A percentile compares a stretch with the other conserved stretches of the same genome.
phyloP scores from a whole-genome alignment of 2,329 filamentous ascomycete species.

The Monosporascus sp. region DNA sequence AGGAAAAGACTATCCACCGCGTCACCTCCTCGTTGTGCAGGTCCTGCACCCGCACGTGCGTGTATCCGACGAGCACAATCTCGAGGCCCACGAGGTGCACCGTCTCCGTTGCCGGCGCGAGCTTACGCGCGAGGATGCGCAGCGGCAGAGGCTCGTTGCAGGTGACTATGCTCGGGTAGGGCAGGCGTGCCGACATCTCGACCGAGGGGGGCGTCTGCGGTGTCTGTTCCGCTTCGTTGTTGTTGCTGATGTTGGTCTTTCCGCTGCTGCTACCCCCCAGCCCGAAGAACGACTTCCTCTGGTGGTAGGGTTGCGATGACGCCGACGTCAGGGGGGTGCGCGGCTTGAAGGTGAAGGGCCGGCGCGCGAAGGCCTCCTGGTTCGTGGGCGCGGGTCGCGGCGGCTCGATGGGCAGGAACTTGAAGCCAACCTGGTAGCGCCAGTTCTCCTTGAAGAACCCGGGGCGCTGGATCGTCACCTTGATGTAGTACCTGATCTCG shows the following conservation, averaged over 20 bases:
- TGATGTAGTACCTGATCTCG: constrained; percentile 90
- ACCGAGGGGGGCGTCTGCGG: constrained; percentile 58
- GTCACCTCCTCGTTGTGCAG: constrained; percentile 63
- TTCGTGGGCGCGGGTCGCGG: constrained; percentile 62
- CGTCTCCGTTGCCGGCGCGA: constrained; percentile 61
- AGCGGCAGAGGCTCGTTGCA: constrained; percentile 83
- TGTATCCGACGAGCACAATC: constrained; percentile 75
- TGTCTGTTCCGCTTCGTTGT: constrained; percentile 14
- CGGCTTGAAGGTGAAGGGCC: constrained; percentile 55
- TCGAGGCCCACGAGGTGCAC: constrained; percentile 75
- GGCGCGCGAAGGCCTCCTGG: constrained; percentile 79
- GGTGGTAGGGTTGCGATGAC: constrained; percentile 16
- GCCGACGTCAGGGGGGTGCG: constrained; percentile 15
- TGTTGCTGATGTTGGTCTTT: constrained; percentile 13
- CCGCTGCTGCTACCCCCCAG: constrained; percentile 9
- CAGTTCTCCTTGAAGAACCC: constrained; percentile 89
- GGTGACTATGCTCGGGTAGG: constrained; percentile 81
- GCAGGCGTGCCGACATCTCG: constrained; percentile 72
- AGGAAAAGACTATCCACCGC: constrained; percentile 70
- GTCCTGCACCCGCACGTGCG: constrained; percentile 72
- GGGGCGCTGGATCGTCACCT: constrained; percentile 88
- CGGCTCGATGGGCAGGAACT: constrained; percentile 88
- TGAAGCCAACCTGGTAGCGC: constrained; percentile 63
- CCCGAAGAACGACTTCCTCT: constrained; percentile 55
- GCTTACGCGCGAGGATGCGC: constrained; percentile 71